Conservation (phyloP, 2,329 filamentous ascomycete genomes). For the Fusarium sp. region DNA sequence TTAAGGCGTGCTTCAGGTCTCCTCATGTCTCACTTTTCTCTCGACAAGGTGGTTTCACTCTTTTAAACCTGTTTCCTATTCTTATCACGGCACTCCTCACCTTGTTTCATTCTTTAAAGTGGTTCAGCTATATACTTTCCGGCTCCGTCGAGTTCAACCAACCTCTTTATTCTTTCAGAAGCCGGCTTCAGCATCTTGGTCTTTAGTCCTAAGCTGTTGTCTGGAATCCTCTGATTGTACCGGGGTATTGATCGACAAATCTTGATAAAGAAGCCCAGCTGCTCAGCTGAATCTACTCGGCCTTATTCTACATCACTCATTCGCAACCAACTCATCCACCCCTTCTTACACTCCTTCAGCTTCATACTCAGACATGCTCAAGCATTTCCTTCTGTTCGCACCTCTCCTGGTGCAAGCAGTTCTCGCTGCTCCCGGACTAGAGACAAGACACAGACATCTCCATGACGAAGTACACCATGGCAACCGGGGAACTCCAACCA, state of each 20-base stretch:
- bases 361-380: constrained; percentile 36
- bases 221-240: constrained; percentile 18
- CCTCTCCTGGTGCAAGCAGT: constrained; percentile 44
- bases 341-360: background rate
- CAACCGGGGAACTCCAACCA: constrained; percentile 12
- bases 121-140: constrained; percentile 17
- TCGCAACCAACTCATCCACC: constrained; percentile 10
- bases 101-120: constrained; percentile 32
- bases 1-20: constrained; percentile 32
- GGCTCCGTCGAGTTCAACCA: constrained; percentile 14
- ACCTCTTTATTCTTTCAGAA: constrained; percentile 18
- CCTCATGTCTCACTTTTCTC: constrained; percentile 18
- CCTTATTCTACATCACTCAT: constrained; percentile 1
- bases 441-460: constrained; percentile 30
- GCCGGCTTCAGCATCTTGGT: constrained; percentile 36
- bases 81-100: constrained; percentile 13
- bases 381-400: constrained; percentile 34
- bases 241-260: background rate
- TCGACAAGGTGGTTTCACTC: constrained; percentile 16
- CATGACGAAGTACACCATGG: constrained; percentile 32
- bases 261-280: constrained; percentile 29
- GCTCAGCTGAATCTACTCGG: background rate
- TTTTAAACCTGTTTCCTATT: constrained; percentile 24
- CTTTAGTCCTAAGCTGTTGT: constrained; percentile 3
- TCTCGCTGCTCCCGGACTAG: constrained; percentile 37